phyloP scores from a whole-genome alignment of 2,329 filamentous ascomycete species.

The Drechmeria coniospora region DNA sequence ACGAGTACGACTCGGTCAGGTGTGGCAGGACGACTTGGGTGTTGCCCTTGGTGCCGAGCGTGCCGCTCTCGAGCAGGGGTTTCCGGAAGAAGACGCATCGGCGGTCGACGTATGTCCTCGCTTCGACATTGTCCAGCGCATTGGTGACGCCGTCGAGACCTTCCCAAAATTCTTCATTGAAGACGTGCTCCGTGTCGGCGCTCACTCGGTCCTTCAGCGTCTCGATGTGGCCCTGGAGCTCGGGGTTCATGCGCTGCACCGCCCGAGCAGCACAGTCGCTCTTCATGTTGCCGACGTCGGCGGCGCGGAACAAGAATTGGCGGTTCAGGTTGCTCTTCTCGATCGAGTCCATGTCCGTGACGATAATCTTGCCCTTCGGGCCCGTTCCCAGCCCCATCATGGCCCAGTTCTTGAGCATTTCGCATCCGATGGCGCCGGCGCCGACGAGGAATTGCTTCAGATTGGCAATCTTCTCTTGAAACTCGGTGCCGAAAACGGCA shows the following conservation, averaged over 20 bases:
- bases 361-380: conserved; percentile 72
- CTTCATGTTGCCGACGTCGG: conserved; percentile 92
- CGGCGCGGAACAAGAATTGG: conserved; percentile 87
- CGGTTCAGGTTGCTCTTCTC: conserved; percentile 98
- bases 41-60: conserved; percentile 97
- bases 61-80: conserved; percentile 88
- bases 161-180: conserved; percentile 88
- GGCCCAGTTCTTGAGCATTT: conserved; percentile 99
- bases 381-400: conserved; percentile 93
- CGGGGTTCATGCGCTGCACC: conserved; percentile 92
- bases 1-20: conserved; percentile 90
- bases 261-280: conserved; percentile 83
- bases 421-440: conserved; percentile 91
- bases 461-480: conserved; percentile 85
- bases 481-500: conserved; percentile 85
- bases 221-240: conserved; percentile 72
- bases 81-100: conserved; percentile 98
- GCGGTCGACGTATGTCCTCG: conserved; percentile 87
- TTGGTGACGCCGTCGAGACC: conserved; percentile 85
- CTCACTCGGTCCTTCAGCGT: conserved; percentile 82
- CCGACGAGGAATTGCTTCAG: conserved; percentile 88
- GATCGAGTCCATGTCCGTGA: conserved; percentile 97
- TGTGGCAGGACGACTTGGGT: conserved; percentile 87
- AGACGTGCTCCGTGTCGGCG: conserved; percentile 80
- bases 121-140: conserved; percentile 93